A percentile compares a stretch with the other conserved stretches of the same genome.
Conservation (phyloP, 805 yeast genomes). For the Pichia phayaonensis region DNA sequence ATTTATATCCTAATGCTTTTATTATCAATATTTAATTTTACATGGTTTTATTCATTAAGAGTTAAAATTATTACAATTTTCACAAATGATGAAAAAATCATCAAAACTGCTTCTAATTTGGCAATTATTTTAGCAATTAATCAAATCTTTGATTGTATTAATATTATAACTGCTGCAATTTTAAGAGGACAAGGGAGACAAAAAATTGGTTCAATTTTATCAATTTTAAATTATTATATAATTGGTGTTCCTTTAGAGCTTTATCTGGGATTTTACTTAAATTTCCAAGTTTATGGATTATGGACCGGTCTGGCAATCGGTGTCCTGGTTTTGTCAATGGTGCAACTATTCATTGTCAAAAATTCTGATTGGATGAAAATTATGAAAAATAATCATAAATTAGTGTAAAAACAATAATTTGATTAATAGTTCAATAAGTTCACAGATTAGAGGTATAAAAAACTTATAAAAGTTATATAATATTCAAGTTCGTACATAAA, state of each 20-base stretch:
- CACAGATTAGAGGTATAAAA: not conserved
- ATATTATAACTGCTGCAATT: conserved; percentile 40
- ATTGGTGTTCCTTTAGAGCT: conserved; percentile 44
- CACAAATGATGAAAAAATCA: conserved; percentile 33
- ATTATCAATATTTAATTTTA: conserved; percentile 32
- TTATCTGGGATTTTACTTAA: conserved; percentile 34
- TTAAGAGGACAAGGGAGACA: conserved; percentile 51
- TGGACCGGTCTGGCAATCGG: conserved; percentile 43
- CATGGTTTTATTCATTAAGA: conserved; percentile 32
- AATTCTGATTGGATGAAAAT: conserved; percentile 49
- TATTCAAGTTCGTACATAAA: not conserved
- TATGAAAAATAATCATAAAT: conserved; percentile 26
- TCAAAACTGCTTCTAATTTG: conserved; percentile 32
- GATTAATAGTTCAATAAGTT: no score
- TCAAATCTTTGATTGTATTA: conserved; percentile 41
- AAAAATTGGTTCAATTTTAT: conserved; percentile 41
- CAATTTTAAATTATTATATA: conserved; percentile 38
- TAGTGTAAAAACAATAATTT: conserved; percentile 5
- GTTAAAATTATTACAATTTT: conserved; percentile 33
- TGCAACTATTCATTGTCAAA: conserved; percentile 35
- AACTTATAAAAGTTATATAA: not conserved
- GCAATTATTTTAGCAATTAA: conserved; percentile 42
- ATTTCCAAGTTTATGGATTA: conserved; percentile 36
- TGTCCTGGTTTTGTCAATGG: conserved; percentile 31
- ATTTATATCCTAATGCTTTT: conserved; percentile 27